Evolutionary conservation across 306 rosid genomes (phyloP), one percentile per base, ranked within the genome.

Genomic region (Lupinus albus): DNA sequence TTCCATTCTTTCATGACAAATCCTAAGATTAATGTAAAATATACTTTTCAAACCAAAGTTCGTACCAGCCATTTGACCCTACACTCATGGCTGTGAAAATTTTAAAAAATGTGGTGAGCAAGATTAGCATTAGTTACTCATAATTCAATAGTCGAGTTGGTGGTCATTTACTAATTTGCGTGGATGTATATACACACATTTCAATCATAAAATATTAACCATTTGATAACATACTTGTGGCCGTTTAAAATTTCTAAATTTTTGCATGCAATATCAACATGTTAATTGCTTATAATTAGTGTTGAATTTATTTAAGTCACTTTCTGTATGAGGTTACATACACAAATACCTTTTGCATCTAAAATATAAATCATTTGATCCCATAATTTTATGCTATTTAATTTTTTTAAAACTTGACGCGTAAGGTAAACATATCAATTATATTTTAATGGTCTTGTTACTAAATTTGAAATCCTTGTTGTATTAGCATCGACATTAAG

Each of bases 11-110:
- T 12, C 10, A 13, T 57, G 30, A 48, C 67, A 44, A 67, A 12
- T 42, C 69, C 67, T 36, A 14, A 48, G 30, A 67, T 48, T 67
- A 50, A 28, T 11, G 25, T 13, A 6, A 38, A 30, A 7, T 46
- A 49, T 49, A 38, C 12, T 58, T 50, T 32, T 46, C 11, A 47
- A 51, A 8, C 12, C 47, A 44, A 73, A 62, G 30, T 10, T 52
- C 21, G 5, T 48, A 51, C 46, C 49, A 64, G 25, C 44, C 32
- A 41, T 50, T 41, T 49, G 42, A 75, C 67, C 54, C 53, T 45
- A 47, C 50, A 38, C 21, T 14, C 21, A 41, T 41, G 59, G 16
- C 35, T 45, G 28, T 39, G 66, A 33, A 6, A 73, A 42, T 28
- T 55, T 44, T 18, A 6, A 5, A 10, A 55, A n/a, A 15, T 14